phyloP scores from a whole-genome alignment of 352 stramenopile species.

The Peronosclerospora sorghi region DNA sequence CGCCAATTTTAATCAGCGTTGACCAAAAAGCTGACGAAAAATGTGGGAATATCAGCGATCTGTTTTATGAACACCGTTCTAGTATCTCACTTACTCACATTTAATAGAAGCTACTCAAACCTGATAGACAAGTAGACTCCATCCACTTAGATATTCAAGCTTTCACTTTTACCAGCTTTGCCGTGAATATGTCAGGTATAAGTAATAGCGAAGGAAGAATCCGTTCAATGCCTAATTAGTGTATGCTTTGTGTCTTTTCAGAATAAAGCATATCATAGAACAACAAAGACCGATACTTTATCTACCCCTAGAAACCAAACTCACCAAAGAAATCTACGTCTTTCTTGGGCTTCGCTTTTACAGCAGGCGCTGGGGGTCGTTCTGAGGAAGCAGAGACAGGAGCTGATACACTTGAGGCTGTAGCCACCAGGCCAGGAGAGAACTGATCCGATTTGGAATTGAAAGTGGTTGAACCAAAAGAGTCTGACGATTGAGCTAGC shows the following conservation, averaged over 20 bases:
- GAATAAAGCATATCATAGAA: slow-evolving; percentile 7
- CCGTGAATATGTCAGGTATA: too few species aligned
- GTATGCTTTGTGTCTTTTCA: too few species aligned
- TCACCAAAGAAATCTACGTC: slow-evolving; percentile 80
- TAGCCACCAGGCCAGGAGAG: slow-evolving; percentile 10
- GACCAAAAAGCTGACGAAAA: slow-evolving; percentile 4
- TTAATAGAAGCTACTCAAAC: slow-evolving; percentile 25
- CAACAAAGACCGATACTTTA: not conserved
- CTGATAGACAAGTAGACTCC: slow-evolving; percentile 20
- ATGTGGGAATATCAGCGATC: slow-evolving; percentile 10
- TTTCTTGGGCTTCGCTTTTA: slow-evolving; percentile 45
- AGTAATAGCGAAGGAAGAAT: too few species aligned
- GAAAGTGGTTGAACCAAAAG: slow-evolving; percentile 33
- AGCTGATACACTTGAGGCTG: slow-evolving; percentile 13
- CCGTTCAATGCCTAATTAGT: too few species aligned
- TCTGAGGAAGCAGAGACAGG: slow-evolving; percentile 7
- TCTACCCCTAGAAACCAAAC: slow-evolving; percentile 46
- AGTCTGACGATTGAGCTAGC: slow-evolving; percentile 30
- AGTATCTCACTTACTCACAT: slow-evolving; percentile 19
- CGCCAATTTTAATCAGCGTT: slow-evolving; percentile 52
- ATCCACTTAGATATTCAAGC: slow-evolving; percentile 9
- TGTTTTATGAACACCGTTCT: slow-evolving; percentile 13
- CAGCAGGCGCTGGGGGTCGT: slow-evolving; percentile 22
- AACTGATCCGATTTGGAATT: slow-evolving; percentile 24
- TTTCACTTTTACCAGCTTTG: too few species aligned